Evolutionary conservation across 1,139 yeast species (phyloP).

Genomic region (Petasospora fabianii): DNA sequence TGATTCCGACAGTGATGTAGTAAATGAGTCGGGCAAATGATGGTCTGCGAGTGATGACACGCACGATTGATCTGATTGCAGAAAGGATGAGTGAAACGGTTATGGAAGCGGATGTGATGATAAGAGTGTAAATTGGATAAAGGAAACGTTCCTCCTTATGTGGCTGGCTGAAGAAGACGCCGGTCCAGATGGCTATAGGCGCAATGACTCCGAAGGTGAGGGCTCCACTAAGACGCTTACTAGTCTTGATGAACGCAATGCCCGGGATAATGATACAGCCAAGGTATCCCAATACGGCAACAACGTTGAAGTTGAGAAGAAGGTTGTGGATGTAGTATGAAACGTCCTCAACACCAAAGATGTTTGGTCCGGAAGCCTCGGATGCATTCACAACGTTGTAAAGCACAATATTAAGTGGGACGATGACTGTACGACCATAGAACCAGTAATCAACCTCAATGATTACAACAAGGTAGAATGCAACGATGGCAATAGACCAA

Average conservation of each 20-base stretch:
- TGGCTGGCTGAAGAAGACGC: constrained; percentile 68
- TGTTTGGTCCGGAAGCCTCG: constrained; percentile 77
- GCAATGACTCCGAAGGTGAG: constrained; percentile 32
- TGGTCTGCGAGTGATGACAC: constrained; percentile 4
- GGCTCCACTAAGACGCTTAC: constrained; percentile 13
- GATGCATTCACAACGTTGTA: constrained; percentile 78
- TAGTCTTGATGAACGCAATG: constrained; percentile 7
- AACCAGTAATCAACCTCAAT: constrained; percentile 58
- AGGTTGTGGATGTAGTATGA: constrained; percentile 68
- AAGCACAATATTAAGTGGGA: constrained; percentile 76
- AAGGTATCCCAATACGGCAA: constrained; percentile 43
- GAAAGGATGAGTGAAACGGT: constrained; percentile 29
- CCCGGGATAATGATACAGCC: constrained; percentile 35
- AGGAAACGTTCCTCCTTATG: constrained; percentile 93
- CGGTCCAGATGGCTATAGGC: constrained; percentile 62
- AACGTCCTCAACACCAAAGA: constrained; percentile 88
- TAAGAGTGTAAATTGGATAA: constrained; percentile 77
- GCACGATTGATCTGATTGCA: constrained; percentile 14
- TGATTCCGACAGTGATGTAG: not conserved
- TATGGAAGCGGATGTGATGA: constrained; percentile 62
- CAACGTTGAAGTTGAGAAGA: constrained; percentile 65
- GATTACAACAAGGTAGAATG: constrained; percentile 34
- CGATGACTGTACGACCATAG: constrained; percentile 60
- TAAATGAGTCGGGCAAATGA: not conserved
- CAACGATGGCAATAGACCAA: constrained; percentile 30